Conservation (phyloP, 106 monocot species). For the Triglochin maritima region DNA sequence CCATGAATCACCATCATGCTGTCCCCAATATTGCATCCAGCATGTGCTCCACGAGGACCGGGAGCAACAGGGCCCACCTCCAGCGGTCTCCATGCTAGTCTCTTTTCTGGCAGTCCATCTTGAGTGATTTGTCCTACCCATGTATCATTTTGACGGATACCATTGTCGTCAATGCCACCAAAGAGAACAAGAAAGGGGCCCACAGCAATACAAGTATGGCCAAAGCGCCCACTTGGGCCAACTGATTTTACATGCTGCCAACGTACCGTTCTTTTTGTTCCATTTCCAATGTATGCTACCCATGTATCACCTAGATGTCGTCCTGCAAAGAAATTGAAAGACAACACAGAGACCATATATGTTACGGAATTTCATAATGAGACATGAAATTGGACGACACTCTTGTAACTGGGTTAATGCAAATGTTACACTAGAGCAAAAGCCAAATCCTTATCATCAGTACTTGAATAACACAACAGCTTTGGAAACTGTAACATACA, state of each 20-base stretch:
- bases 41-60: conserved; percentile 84
- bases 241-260: conserved; percentile 62
- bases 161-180: conserved; percentile 86
- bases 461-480: too few relatives aligned
- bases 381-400: too few relatives aligned
- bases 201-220: conserved; percentile 58
- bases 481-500: too few relatives aligned
- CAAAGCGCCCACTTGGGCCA: conserved; percentile 81
- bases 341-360: background rate
- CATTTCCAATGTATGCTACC: conserved; percentile 56
- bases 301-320: conserved; percentile 93
- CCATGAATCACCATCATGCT: conserved; percentile 58
- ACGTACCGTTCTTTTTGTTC: conserved; percentile 10
- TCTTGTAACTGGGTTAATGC: too few relatives aligned
- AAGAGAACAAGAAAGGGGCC: conserved; percentile 54
- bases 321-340: conserved; percentile 34
- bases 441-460: too few relatives aligned
- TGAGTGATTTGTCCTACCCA: conserved; percentile 48
- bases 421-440: too few relatives aligned
- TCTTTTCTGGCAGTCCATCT: conserved; percentile 21
- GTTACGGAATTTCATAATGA: background rate
- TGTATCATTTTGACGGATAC: conserved; percentile 68
- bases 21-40: conserved; percentile 46
- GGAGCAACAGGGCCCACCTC: conserved; percentile 46
- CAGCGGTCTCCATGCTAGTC: conserved; percentile 48